phyloP scores from a whole-genome alignment of 331 rosid genomes.

The Quercus tomentella region DNA sequence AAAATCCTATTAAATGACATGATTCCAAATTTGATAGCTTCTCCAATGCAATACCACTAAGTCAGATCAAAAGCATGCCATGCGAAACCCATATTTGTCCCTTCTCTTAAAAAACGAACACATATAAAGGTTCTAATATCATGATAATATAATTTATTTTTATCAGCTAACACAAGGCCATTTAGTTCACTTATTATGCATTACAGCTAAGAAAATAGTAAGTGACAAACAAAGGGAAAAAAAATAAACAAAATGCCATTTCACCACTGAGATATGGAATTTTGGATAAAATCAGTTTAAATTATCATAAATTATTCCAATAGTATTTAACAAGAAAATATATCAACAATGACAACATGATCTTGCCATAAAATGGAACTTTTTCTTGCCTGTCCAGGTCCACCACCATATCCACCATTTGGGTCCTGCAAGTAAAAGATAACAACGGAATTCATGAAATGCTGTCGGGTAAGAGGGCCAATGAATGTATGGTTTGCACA shows the following conservation, averaged over 20 bases:
- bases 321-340: slow-evolving; percentile 7
- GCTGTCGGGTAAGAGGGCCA: background rate
- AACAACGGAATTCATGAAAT: background rate
- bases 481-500: background rate
- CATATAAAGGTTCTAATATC: background rate
- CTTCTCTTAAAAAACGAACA: background rate
- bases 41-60: background rate
- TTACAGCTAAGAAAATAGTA: background rate
- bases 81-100: background rate
- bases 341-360: slow-evolving; percentile 9
- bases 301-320: too few relatives aligned
- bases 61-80: background rate
- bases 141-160: background rate
- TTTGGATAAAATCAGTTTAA: background rate
- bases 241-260: background rate
- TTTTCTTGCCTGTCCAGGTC: slow-evolving; percentile 92
- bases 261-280: background rate
- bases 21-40: background rate
- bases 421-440: slow-evolving; percentile 55
- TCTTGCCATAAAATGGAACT: background rate
- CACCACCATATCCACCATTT: slow-evolving; percentile 89
- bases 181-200: background rate
- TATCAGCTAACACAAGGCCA: background rate
- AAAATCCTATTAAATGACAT: background rate
- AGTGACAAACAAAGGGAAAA: background rate